Base-by-base conservation (phyloP, 2,329 filamentous ascomycete genomes). In the Colletotrichum sp. region DNA sequence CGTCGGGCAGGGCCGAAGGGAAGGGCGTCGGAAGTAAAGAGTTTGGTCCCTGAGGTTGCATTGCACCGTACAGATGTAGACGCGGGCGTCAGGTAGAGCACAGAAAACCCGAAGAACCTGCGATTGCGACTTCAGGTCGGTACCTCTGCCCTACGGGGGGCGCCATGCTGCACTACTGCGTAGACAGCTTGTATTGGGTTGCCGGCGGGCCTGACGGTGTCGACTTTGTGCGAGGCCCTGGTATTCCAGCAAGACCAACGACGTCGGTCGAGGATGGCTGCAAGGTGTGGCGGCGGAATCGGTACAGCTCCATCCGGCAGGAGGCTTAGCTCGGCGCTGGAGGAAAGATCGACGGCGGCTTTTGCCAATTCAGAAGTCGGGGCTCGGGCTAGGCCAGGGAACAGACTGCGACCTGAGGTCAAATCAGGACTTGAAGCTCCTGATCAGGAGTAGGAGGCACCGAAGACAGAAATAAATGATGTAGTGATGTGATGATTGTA, bases 301-400 rank as follows among this genome's bases (percentile, higher is more conserved):
- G 73, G 58, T 52, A 65, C 69, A 64, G 61, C 68, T 64, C 70
- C 64, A 52, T 75, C 57, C 57, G 65, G 57, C 64, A 57, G 70
- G 64, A 75, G 73, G 69, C 64, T 65, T 68, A 43, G 64, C 60
- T 48, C 64, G 64, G 70, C 43, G 70, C 64, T 57, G 73, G 64
- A 21, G 21, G 63, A 28, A 30, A 24, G 74, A 75, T 75, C 73
- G 73, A 73, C 73, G 67, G 70, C 73, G 64, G 64, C 71, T 43
- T 73, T 69, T 73, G 70, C 74, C 65, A 24, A 24, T 75, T 73
- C 21, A n/a, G 70, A 58, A 73, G 57, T 34, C 21, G 21, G 26
- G 32, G 24, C 57, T 73, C 58, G 64, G 64, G 58, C 70, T 64
- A 34, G 64, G 61, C 73, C 73, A 68, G 64, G 70, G 38, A 68